Evolutionary conservation across 179 eudicot genomes (phyloP).

Genomic region (Corrigiola litoralis): DNA sequence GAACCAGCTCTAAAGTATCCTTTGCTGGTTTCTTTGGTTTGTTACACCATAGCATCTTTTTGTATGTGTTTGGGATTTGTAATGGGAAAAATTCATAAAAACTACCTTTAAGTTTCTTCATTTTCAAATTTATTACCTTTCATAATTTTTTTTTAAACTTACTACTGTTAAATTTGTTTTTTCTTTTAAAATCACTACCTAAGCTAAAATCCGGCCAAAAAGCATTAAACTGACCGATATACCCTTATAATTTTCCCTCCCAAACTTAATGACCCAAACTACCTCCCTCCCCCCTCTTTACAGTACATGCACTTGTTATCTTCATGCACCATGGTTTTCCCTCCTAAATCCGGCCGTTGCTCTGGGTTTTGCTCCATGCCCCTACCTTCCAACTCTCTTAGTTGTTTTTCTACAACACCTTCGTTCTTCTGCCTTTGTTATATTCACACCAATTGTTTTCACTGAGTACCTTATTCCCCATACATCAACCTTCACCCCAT

Average conservation of each 20-base stretch:
- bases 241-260: too few relatives aligned
- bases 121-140: too few relatives aligned
- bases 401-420: conserved; percentile 40
- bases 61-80: too few relatives aligned
- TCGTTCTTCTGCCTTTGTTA: background rate
- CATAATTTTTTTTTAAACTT: too few relatives aligned
- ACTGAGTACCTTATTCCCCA: conserved; percentile 77
- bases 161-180: too few relatives aligned
- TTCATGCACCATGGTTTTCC: too few relatives aligned
- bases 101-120: background rate
- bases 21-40: conserved; percentile 7
- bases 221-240: too few relatives aligned
- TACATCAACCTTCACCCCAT: conserved; percentile 81
- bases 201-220: too few relatives aligned
- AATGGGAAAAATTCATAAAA: too few relatives aligned
- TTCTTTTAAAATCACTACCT: too few relatives aligned
- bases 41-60: background rate
- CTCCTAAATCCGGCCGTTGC: conserved; percentile 63
- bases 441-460: conserved; percentile 53
- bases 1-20: conserved; percentile 69
- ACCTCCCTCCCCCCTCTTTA: too few relatives aligned
- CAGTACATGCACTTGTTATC: background rate
- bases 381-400: conserved; percentile 55
- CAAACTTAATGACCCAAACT: too few relatives aligned
- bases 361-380: conserved; percentile 76